A percentile compares a stretch with the other conserved stretches of the same genome.
Evolutionary conservation across 2,329 filamentous ascomycete species (phyloP).

Genomic region (Cytospora piceicola): DNA sequence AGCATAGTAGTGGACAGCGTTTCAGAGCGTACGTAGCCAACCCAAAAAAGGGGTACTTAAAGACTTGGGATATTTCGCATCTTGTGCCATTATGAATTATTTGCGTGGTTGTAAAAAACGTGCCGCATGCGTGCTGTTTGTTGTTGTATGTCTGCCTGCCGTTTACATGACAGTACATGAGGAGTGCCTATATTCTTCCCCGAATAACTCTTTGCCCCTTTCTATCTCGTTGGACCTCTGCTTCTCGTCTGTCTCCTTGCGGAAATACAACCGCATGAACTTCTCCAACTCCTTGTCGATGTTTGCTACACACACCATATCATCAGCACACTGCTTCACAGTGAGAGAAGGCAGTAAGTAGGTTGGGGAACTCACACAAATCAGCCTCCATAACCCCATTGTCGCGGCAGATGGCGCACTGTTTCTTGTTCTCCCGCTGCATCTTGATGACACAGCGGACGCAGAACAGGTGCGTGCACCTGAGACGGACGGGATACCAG

Average conservation of each 20-base stretch:
- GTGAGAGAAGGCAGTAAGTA: not conserved
- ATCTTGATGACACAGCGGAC: conserved; percentile 82
- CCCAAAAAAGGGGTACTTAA: not conserved
- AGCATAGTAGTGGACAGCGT: not conserved
- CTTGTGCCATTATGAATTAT: conserved; percentile 1
- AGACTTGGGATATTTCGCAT: not conserved
- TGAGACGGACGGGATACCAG: conserved; percentile 79
- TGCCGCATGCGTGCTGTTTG: conserved; percentile 7
- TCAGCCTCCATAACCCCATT: conserved; percentile 73
- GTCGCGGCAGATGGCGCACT: conserved; percentile 77
- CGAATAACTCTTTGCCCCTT: conserved; percentile 73
- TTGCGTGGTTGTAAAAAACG: not conserved
- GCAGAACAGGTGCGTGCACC: conserved; percentile 79
- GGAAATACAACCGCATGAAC: conserved; percentile 77
- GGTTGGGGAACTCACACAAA: conserved; percentile 51
- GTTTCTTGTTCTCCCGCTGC: conserved; percentile 68
- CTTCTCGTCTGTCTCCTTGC: conserved; percentile 69
- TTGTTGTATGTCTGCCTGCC: not conserved
- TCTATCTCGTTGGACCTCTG: conserved; percentile 74
- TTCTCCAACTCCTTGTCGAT: conserved; percentile 70
- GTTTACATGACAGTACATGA: conserved; percentile 64
- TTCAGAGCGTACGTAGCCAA: not conserved
- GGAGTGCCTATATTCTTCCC: conserved; percentile 63
- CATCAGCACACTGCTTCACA: not conserved
- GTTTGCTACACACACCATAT: conserved; percentile 53